phyloP scores from a whole-genome alignment of 208 protist species.

The Trypanosoma rangeli region DNA sequence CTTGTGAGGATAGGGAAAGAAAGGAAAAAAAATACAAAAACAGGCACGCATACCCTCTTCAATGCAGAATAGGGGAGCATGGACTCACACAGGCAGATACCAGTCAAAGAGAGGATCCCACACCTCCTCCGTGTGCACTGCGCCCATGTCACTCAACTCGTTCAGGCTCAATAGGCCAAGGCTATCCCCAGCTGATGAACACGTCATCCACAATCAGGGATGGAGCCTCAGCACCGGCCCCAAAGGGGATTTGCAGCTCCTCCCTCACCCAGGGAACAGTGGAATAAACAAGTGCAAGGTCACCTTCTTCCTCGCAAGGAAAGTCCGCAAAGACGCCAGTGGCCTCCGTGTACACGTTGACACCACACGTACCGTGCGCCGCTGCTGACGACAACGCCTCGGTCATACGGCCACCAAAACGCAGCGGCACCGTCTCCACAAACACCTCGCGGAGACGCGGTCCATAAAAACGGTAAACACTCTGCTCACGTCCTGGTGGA shows the following conservation, averaged over 20 bases:
- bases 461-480: constrained; percentile 1
- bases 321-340: constrained; percentile 22
- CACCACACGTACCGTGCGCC: constrained; percentile 6
- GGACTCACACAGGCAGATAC: background rate
- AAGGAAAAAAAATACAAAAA: background rate
- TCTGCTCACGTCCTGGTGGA: background rate
- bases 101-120: background rate
- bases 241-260: constrained; percentile 3
- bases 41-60: background rate
- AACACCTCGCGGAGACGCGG: constrained; percentile 8
- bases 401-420: background rate
- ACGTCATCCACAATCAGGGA: constrained; percentile 29
- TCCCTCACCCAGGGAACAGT: constrained; percentile 11
- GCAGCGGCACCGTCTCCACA: background rate
- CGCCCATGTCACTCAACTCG: constrained; percentile 14
- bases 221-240: background rate
- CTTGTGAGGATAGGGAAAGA: background rate
- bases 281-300: constrained; percentile 18
- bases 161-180: constrained; percentile 26
- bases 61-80: background rate
- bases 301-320: background rate
- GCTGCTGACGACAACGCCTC: background rate
- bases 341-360: constrained; percentile 18
- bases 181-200: constrained; percentile 25
- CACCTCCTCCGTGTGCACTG: constrained; percentile 1